Percentiles rank a stretch among this genome's conserved stretches.
Conservation (phyloP, 805 yeast species). For the Vanderwaltozyma yarrowii region DNA sequence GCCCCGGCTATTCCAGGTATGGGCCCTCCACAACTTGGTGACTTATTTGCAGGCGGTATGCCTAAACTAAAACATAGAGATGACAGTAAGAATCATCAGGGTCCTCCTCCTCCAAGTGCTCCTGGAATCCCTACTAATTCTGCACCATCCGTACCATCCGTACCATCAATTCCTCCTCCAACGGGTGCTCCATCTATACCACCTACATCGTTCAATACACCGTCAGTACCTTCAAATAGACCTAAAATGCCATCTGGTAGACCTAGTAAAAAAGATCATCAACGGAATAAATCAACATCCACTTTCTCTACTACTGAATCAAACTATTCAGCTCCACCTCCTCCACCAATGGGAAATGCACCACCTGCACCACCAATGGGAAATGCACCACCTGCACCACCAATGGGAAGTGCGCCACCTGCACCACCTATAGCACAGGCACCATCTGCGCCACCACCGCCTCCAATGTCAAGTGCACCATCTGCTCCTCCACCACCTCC, state of each 20-base stretch:
- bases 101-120: slow-evolving; percentile 5
- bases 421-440: slow-evolving; percentile 17
- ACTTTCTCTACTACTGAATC: slow-evolving; percentile 8
- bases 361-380: slow-evolving; percentile 13
- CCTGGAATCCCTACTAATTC: slow-evolving; percentile 8
- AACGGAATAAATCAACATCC: slow-evolving; percentile 7
- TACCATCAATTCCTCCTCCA: slow-evolving; percentile 9
- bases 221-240: slow-evolving; percentile 5
- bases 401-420: slow-evolving; percentile 8
- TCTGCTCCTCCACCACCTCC: slow-evolving; percentile 12
- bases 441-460: slow-evolving; percentile 14
- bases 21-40: slow-evolving; percentile 28
- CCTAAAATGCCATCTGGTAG: slow-evolving; percentile 9
- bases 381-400: slow-evolving; percentile 12
- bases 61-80: slow-evolving; percentile 52
- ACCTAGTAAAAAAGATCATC: slow-evolving; percentile 11
- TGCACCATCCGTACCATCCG: slow-evolving; percentile 9
- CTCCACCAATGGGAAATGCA: slow-evolving; percentile 4
- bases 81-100: slow-evolving; percentile 11
- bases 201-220: not conserved
- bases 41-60: slow-evolving; percentile 54
- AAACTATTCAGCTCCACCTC: slow-evolving; percentile 7
- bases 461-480: slow-evolving; percentile 6
- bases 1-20: slow-evolving; percentile 25
- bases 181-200: slow-evolving; percentile 4